phyloP scores from a whole-genome alignment of 2,329 filamentous ascomycete species.

The Davidsoniella virescens region DNA sequence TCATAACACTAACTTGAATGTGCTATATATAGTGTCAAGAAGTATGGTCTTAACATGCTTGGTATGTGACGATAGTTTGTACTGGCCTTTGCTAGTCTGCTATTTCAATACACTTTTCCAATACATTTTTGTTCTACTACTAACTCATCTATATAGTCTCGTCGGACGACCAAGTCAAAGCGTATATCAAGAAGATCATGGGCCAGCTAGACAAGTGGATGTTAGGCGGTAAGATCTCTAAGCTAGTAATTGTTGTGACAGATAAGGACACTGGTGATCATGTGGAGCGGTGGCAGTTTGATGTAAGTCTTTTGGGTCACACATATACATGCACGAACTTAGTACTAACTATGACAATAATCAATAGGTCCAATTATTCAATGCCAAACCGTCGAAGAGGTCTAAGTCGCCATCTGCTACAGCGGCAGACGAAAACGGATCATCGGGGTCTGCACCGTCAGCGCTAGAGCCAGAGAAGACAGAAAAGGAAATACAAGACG shows the following conservation, averaged over 20 bases:
- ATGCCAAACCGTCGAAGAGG: constrained; percentile 25
- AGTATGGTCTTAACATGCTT: constrained; percentile 98
- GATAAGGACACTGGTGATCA: constrained; percentile 94
- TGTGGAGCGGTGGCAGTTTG: constrained; percentile 95
- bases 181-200: constrained; percentile 99
- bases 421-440: constrained; percentile 44
- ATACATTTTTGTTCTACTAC: not conserved
- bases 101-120: not conserved
- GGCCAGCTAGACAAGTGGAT: constrained; percentile 95
- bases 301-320: constrained; percentile 37
- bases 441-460: constrained; percentile 16
- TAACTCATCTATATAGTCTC: constrained; percentile 42
- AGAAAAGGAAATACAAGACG: constrained; percentile 82
- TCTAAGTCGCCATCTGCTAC: constrained; percentile 27
- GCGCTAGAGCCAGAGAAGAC: constrained; percentile 51
- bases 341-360: constrained; percentile 3
- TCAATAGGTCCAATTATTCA: constrained; percentile 25
- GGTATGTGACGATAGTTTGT: constrained; percentile 27
- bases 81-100: no score
- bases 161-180: constrained; percentile 92
- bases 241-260: constrained; percentile 90
- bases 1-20: not conserved
- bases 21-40: constrained; percentile 51
- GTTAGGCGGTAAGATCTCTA: constrained; percentile 90
- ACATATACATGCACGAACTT: constrained; percentile 10